phyloP scores from a whole-genome alignment of 345 rosid genomes.

The Salix purpurea region DNA sequence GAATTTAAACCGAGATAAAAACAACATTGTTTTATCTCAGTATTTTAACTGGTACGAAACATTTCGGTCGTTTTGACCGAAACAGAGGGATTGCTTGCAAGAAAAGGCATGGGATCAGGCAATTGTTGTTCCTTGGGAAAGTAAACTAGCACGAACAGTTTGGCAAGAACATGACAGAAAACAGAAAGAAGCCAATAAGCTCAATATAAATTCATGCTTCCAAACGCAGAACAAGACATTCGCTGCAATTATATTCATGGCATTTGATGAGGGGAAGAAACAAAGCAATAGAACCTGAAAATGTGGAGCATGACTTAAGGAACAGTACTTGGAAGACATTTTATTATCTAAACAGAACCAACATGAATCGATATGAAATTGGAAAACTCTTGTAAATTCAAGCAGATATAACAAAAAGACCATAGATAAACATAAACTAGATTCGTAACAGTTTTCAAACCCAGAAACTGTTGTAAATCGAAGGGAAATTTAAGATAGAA shows the following conservation, averaged over 20 bases:
- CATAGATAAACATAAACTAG: neutral
- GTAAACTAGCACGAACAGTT: too few species aligned
- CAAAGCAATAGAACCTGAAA: neutral
- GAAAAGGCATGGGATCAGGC: too few species aligned
- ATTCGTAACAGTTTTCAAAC: neutral
- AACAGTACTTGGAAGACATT: neutral
- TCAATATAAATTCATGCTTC: too few species aligned
- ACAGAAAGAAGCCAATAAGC: too few species aligned
- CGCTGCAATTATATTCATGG: neutral
- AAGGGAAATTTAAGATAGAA: slow-evolving; percentile 2
- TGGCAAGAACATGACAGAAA: too few species aligned
- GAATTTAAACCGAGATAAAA: too few species aligned
- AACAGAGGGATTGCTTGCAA: too few species aligned
- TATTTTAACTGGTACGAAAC: too few species aligned
- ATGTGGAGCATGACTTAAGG: neutral
- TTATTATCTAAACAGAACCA: neutral
- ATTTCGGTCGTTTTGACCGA: too few species aligned
- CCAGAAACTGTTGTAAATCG: neutral
- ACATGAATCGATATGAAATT: neutral
- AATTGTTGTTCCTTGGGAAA: too few species aligned
- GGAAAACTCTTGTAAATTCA: neutral
- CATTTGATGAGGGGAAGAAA: neutral
- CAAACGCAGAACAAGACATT: too few species aligned
- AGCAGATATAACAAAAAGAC: neutral
- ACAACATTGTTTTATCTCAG: too few species aligned